Evolutionary conservation across 805 yeast genomes (phyloP).

Genomic region (Millerago galiae): DNA sequence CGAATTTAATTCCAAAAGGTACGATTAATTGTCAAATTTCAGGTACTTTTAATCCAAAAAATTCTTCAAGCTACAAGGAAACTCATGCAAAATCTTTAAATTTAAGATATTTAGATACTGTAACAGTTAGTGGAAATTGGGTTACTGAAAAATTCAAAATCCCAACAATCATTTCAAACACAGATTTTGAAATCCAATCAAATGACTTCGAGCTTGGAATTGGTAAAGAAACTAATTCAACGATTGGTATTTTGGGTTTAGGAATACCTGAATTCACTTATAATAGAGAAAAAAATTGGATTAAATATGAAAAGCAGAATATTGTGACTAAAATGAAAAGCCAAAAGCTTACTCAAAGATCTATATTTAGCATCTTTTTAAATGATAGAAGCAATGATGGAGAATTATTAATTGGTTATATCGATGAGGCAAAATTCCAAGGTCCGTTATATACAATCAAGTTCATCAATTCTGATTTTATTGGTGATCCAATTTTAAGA

Average conservation of each 20-base stretch:
- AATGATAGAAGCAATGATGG: conserved; percentile 11
- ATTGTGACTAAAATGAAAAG: conserved; percentile 10
- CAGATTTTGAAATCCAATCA: not conserved
- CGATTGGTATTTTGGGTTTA: conserved; percentile 39
- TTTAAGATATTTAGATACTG: conserved; percentile 3
- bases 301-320: conserved; percentile 6
- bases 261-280: conserved; percentile 22
- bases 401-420: conserved; percentile 33
- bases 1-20: not conserved
- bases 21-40: conserved; percentile 5
- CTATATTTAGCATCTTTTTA: conserved; percentile 17
- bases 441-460: conserved; percentile 30
- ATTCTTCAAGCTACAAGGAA: not conserved
- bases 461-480: conserved; percentile 14
- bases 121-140: conserved; percentile 3
- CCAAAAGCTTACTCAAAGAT: conserved; percentile 7
- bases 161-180: not conserved
- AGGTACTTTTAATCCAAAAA: conserved; percentile 7
- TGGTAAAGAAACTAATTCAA: conserved; percentile 26
- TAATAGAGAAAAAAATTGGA: conserved; percentile 1
- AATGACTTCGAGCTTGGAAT: conserved; percentile 23
- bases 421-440: conserved; percentile 33
- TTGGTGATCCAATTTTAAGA: conserved; percentile 6
- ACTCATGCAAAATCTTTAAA: not conserved
- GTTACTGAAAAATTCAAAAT: conserved; percentile 6